Base-by-base conservation (phyloP, 495 filamentous ascomycete species). In the Chaetomium fimeti region DNA sequence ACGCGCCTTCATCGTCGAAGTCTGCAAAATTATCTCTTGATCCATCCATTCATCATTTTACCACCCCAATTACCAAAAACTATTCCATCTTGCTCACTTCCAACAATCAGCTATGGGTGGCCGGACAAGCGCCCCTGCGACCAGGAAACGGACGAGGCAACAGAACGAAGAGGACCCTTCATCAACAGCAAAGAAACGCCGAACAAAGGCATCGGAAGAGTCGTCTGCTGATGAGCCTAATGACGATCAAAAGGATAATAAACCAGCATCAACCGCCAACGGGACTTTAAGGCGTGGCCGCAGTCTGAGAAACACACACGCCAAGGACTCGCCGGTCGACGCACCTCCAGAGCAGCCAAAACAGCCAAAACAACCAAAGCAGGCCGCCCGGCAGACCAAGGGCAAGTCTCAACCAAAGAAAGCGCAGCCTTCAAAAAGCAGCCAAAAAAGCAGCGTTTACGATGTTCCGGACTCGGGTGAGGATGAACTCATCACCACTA, bases 401-500 rank as follows among this genome's bases (percentile, higher is more conserved):
- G 47, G 8, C 64, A 27, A 61, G 52, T 47, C 42, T 3, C 60
- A 28, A 22, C 52, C 58, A 4, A 70, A 65, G 20, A 65, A 60
- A 13, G 29, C 32, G 9, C 63, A 68, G 32, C 54, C 45, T 8
- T 15, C 40, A 25, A n/a, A 57, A 36, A 43, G 8, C n/a, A 51
- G 25, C 18, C 40, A 54, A 40, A 54, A 47, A 15, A 59, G 29
- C 13, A 75, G 67, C 28, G 53, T 78, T 27, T 81, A 81, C 66
- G 77, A 80, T 15, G 69, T 79, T 6, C 77, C 74, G 0, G 77
- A 80, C 60, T 79, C 78, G 3, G 75, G 64, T 12, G 75, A 74
- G 43, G 72, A 74, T 51, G 78, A 80, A 51, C 40, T 74, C 29
- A 58, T 8, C n/a, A n/a, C 59, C 1, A 29, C 61, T 7, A 43